Evolutionary conservation across 495 filamentous ascomycete genomes (phyloP).

Genomic region (Neurospora sp.): DNA sequence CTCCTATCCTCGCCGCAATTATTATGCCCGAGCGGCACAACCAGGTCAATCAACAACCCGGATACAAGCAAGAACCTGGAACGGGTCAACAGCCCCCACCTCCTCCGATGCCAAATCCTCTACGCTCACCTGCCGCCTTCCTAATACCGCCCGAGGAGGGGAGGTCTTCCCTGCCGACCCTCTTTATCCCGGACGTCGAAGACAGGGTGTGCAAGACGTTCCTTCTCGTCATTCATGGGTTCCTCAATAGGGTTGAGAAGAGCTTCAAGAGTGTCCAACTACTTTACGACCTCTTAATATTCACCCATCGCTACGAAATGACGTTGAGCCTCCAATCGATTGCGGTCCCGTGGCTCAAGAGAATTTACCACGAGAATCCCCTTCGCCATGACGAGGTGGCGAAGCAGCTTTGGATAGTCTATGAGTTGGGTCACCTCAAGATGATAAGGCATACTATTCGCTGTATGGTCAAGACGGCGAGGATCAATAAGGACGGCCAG

Average conservation of each 20-base stretch:
- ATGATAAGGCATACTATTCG: neutral
- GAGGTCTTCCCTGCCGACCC: neutral
- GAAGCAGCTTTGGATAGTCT: neutral
- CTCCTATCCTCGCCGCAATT: neutral
- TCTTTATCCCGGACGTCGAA: neutral
- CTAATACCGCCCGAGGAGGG: neutral
- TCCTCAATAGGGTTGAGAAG: neutral
- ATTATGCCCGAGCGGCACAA: neutral
- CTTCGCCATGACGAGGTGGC: neutral
- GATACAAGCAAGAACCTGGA: neutral
- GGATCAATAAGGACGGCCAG: neutral
- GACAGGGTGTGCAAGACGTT: neutral
- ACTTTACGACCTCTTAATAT: neutral
- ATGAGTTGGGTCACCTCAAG: neutral
- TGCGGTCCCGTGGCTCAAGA: neutral
- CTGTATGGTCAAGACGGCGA: neutral
- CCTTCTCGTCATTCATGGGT: neutral
- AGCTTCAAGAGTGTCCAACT: neutral
- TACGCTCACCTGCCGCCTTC: neutral
- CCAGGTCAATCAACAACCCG: neutral
- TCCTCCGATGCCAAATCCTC: neutral
- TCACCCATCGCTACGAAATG: neutral
- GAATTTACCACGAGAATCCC: neutral
- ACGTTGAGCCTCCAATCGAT: neutral
- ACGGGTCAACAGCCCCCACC: too few species aligned